Evolutionary conservation across 139 green algal species (phyloP).

Genomic region (Limnomonas spitsbergensis): DNA sequence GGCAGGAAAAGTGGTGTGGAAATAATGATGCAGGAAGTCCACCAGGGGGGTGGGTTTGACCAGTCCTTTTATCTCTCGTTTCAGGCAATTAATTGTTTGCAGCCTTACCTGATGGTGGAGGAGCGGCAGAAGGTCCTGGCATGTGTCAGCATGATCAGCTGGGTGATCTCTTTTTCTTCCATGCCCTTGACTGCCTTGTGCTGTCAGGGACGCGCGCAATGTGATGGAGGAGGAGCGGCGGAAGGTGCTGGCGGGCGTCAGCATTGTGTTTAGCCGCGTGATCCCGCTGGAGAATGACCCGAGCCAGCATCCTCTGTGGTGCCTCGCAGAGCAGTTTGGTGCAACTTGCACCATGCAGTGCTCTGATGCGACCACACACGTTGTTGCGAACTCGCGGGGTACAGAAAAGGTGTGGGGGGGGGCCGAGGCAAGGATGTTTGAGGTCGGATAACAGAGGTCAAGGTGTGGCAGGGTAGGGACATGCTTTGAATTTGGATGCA

Average conservation of each 20-base stretch:
- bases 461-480: neutral
- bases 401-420: conserved; percentile 57
- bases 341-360: conserved; percentile 29
- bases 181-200: neutral
- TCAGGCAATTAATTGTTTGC: too few relatives aligned
- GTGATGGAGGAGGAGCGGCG: conserved; percentile 27
- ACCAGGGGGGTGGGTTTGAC: too few relatives aligned
- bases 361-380: conserved; percentile 52
- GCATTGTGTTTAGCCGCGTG: conserved; percentile 61
- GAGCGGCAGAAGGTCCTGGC: too few relatives aligned
- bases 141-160: too few relatives aligned
- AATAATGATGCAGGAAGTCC: too few relatives aligned
- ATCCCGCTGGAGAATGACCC: conserved; percentile 51
- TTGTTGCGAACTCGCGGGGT: conserved; percentile 47
- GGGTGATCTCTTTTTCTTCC: too few relatives aligned
- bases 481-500: too few relatives aligned
- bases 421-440: neutral
- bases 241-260: conserved; percentile 42
- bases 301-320: conserved; percentile 54
- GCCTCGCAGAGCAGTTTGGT: conserved; percentile 58
- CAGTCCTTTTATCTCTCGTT: too few relatives aligned
- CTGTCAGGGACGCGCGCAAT: conserved; percentile 29
- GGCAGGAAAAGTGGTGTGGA: too few relatives aligned
- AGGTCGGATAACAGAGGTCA: neutral
- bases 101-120: too few relatives aligned